phyloP scores from a whole-genome alignment of 1,284 basidiomycete genomes.

The Irpex sp. region DNA sequence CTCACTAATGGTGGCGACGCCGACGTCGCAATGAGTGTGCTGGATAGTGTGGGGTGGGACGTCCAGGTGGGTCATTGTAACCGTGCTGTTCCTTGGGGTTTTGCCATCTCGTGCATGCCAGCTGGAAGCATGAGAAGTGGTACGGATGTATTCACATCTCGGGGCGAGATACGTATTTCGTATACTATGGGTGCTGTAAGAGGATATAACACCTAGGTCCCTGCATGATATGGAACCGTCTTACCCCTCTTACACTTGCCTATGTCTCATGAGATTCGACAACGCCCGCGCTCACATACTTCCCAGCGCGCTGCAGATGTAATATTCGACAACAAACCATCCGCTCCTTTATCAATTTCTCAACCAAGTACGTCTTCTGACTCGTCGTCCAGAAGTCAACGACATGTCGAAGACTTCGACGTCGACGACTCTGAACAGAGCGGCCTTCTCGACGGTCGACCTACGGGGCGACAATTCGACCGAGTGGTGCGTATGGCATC shows the following conservation, averaged over 20 bases:
- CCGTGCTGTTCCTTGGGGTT: slow-evolving; percentile 3
- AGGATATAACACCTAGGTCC: background rate
- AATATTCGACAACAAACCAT: slow-evolving; percentile 44
- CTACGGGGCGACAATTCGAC: slow-evolving; percentile 9
- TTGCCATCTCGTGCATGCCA: background rate
- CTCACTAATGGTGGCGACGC: slow-evolving; percentile 56
- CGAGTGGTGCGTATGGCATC: slow-evolving; percentile 7
- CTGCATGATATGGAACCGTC: background rate
- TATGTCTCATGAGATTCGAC: background rate
- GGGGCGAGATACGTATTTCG: background rate
- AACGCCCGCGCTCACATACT: background rate
- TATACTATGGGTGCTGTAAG: background rate
- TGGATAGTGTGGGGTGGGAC: slow-evolving; percentile 66
- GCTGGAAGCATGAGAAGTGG: background rate
- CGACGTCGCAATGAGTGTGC: slow-evolving; percentile 52
- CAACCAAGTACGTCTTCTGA: slow-evolving; percentile 7
- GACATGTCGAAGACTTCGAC: slow-evolving; percentile 37
- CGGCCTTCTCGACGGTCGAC: slow-evolving; percentile 21
- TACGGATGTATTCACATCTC: background rate
- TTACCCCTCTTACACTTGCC: background rate
- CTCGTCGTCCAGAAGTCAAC: slow-evolving; percentile 1
- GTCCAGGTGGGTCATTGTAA: slow-evolving; percentile 43
- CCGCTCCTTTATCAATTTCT: slow-evolving; percentile 18
- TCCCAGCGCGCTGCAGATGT: slow-evolving; percentile 56
- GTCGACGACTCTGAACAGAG: slow-evolving; percentile 51